Conservation (phyloP, 108 stramenopile species). For the Schizochytrium sp. region DNA sequence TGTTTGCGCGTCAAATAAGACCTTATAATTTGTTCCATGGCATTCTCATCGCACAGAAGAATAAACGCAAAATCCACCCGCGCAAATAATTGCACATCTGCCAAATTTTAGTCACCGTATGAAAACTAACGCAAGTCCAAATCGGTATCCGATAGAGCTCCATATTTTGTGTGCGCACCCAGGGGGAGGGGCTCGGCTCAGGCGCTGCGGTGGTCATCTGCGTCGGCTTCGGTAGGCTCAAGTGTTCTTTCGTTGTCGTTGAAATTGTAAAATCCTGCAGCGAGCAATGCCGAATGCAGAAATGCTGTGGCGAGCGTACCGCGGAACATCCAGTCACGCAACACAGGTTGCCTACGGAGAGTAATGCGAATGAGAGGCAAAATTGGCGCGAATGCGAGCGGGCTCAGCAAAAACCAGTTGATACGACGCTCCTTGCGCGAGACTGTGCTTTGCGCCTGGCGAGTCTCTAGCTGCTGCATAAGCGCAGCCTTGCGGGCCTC, state of each 20-base stretch:
- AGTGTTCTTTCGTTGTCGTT: background rate
- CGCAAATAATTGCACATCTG: no score
- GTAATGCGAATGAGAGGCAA: slow-evolving; percentile 31
- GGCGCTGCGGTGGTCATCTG: background rate
- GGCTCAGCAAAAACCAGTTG: slow-evolving; percentile 50
- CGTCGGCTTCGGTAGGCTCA: background rate
- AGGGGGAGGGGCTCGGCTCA: no score
- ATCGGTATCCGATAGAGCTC: no score
- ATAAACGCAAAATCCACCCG: no score
- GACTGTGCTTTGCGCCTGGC: slow-evolving; percentile 18
- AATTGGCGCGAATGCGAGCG: slow-evolving; percentile 39
- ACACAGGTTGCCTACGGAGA: slow-evolving; percentile 13
- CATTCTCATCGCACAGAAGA: no score
- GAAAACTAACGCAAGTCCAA: no score
- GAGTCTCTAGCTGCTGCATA: slow-evolving; percentile 1
- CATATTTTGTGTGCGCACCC: no score
- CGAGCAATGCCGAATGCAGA: slow-evolving; percentile 46
- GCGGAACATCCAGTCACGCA: slow-evolving; percentile 23
- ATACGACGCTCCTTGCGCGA: slow-evolving; percentile 16
- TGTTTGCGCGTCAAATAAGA: no score
- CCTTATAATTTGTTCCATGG: no score
- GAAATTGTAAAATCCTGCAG: slow-evolving; percentile 42
- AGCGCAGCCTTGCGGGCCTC: slow-evolving; percentile 14
- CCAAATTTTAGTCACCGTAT: no score
- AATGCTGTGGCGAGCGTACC: slow-evolving; percentile 38